Conservation (phyloP, 2,329 filamentous ascomycete species). For the Didymosphaeria variabile region DNA sequence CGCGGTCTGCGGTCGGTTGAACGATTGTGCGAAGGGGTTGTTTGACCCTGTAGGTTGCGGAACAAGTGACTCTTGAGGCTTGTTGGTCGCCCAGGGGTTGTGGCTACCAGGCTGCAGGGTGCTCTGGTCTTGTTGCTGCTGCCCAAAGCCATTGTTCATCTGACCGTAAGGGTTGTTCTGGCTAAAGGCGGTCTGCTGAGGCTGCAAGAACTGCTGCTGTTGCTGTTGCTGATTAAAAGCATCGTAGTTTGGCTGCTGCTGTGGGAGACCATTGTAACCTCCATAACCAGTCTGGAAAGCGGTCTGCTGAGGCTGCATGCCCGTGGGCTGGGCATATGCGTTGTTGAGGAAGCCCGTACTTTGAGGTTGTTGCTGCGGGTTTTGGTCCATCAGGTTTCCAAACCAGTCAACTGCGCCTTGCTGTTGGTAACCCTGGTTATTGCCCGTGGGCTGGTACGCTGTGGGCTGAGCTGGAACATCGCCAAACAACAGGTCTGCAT, state of each 20-base stretch:
- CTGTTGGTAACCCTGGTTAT: slow-evolving; percentile 98
- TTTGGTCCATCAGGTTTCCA: slow-evolving; percentile 88
- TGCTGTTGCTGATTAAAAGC: slow-evolving; percentile 54
- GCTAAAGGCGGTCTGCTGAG: slow-evolving; percentile 63
- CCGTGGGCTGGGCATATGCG: slow-evolving; percentile 79
- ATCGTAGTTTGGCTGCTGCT: slow-evolving; percentile 69
- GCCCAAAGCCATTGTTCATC: slow-evolving; percentile 43
- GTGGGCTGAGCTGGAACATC: slow-evolving; percentile 71
- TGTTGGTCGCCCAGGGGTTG: slow-evolving; percentile 82
- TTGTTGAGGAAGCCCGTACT: slow-evolving; percentile 73
- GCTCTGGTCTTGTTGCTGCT: slow-evolving; percentile 65
- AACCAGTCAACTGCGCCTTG: slow-evolving; percentile 97
- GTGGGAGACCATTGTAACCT: slow-evolving; percentile 63
- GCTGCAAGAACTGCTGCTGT: slow-evolving; percentile 44
- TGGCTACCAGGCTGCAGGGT: slow-evolving; percentile 82
- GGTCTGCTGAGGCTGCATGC: slow-evolving; percentile 69
- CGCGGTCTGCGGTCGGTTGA: slow-evolving; percentile 67
- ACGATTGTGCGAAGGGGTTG: slow-evolving; percentile 90
- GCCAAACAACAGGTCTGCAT: slow-evolving; percentile 88
- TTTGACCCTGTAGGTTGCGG: slow-evolving; percentile 94
- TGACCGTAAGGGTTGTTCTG: slow-evolving; percentile 52
- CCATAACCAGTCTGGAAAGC: slow-evolving; percentile 75
- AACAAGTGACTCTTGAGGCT: slow-evolving; percentile 72
- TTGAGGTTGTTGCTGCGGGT: slow-evolving; percentile 67
- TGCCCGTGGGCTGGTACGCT: slow-evolving; percentile 83